Evolutionary conservation across 1,284 basidiomycete species (phyloP), one percentile per base, ranked within the genome.

Genomic region (Phellopilus nigrolimitatus): DNA sequence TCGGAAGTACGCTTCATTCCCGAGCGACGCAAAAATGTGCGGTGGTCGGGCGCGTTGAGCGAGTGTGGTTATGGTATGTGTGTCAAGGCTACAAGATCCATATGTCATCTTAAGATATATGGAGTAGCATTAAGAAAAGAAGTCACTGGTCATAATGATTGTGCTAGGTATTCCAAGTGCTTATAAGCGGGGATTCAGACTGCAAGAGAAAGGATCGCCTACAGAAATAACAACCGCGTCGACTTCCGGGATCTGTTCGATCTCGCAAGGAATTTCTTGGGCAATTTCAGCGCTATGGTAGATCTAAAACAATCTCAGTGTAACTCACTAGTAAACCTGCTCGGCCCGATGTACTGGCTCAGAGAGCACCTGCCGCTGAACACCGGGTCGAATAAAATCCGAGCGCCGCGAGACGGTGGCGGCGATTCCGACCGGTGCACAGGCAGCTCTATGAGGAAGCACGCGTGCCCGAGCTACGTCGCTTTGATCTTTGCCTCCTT

Each of bases 401-500:
- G 71, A 3, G 79, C 67, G 1, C 86, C 84, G 33, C 82, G 68
- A 10, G 61, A 51, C 22, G 69, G 67, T 38, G 61, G 67, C 36
- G 48, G 56, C 40, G 53, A 28, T 12, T 3, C 13, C n/a, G 31
- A 36, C n/a, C 27, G 36, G 4, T 55, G 62, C 19, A 73, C 64
- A 1, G 82, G 85, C 33, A 87, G 68, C 65, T 88, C 84, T 34
- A 88, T 70, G 2, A 88, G 66, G 64, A 82, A 86, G 56, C 79
- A 83, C 0, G 87, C 87, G 63, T 89, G 87, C 58, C 80, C 83
- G 2, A 87, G 69, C 83, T 83, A 89, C 0, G 84, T 88, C 6
- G 80, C 73, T 60, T 84, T 86, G 53, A 86, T 70, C 48, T 71
- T 69, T 17, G 68, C 60, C 6, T 58, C 59, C n/a, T 56, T 56